Base-by-base conservation (phyloP, 164 flowering plant species). In the Aristolochia contorta region DNA sequence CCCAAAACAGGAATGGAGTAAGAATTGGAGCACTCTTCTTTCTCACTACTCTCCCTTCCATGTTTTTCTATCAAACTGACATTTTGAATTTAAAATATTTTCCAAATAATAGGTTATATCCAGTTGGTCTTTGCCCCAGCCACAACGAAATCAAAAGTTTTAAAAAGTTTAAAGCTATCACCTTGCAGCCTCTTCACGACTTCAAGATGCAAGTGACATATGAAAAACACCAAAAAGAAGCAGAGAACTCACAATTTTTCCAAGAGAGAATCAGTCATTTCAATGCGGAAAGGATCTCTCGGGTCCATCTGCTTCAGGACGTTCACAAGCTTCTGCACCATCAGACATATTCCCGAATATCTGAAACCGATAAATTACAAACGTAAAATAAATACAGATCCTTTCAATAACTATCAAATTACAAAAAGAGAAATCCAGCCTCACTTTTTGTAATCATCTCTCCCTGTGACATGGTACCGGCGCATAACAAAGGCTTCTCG, bases 371-470 rank as follows among this genome's bases (percentile, higher is more conserved):
- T 15, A 15, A 55, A 47, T 55, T 12, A 10, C 25, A 10, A 0
- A 53, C 2, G 16, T 46, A 54, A 14, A n/a, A 5, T 16, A 1
- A 6, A 2, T 37, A 0, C 2, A 45, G 5, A 37, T 23, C 33
- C n/a, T 45, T 24, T 20, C 50, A 0, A 4, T 22, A 12, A 37
- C 15, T 9, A 22, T 5, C 1, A 24, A 45, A 45, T 23, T 48
- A 16, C 4, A 22, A 57, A 14, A 27, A 13, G 21, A 4, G 16
- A 64, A 33, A 53, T 5, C 45, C 16, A 54, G 21, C 6, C 19
- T 45, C 72, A 89, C 97, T 90, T 93, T 67, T 93, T 93, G 82
- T 90, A 93, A 74, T 90, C 97, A 51, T 90, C 99, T 33, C 96
- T 72, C 19, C 77, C 89, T 2, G 85, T 79, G 61, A 93, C 74